Evolutionary conservation across 2,329 filamentous ascomycete species (phyloP).

Genomic region (Beauveria sp.): DNA sequence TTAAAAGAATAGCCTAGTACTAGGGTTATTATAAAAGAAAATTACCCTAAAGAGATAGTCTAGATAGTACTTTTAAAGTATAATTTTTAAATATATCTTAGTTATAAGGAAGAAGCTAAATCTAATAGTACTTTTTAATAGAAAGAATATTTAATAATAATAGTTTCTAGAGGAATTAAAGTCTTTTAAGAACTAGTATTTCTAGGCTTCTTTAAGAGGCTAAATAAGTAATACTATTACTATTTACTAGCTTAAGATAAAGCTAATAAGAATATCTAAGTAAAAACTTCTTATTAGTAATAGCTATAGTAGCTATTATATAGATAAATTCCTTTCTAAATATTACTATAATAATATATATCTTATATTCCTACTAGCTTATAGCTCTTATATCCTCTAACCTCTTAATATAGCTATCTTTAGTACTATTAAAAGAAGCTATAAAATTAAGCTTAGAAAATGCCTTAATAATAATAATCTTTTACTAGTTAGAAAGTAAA

Average conservation of each 20-base stretch:
- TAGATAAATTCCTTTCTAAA: neutral
- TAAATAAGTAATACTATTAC: neutral
- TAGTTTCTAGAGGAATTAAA: neutral
- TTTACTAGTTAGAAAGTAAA: neutral
- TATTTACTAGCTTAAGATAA: neutral
- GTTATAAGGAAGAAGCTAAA: neutral
- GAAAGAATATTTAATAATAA: constrained; percentile 1
- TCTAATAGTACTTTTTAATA: neutral
- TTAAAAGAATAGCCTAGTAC: no score
- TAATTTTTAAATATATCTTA: constrained; percentile 5
- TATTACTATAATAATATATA: constrained; percentile 3
- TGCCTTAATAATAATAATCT: neutral
- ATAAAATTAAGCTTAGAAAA: neutral
- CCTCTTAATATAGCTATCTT: no score
- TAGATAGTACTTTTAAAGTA: neutral
- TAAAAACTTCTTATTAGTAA: neutral
- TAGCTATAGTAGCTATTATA: constrained; percentile 6
- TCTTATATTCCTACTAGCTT: neutral
- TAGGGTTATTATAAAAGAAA: neutral
- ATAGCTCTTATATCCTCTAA: constrained; percentile 2
- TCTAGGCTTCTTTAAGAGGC: neutral
- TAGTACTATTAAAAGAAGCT: neutral
- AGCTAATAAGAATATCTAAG: neutral
- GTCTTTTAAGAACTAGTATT: neutral
- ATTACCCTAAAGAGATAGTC: neutral